phyloP scores from a whole-genome alignment of 148 eudicot species.

The Bassia scoparia region DNA sequence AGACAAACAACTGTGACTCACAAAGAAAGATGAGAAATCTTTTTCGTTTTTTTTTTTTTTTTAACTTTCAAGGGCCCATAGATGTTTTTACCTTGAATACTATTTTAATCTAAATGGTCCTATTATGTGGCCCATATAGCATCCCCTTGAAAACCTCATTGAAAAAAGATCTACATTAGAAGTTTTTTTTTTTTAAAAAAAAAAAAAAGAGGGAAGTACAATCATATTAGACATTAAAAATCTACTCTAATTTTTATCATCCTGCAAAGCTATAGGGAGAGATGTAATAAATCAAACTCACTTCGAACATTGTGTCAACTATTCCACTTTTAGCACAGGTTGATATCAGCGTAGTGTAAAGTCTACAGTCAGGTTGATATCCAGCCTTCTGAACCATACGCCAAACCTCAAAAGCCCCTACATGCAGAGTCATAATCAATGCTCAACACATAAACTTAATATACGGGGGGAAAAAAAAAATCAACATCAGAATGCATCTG shows the following conservation, averaged over 20 bases:
- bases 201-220: neutral
- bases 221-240: neutral
- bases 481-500: neutral
- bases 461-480: neutral
- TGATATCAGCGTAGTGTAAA: constrained; percentile 89
- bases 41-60: no score
- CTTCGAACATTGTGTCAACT: constrained; percentile 95
- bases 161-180: constrained; percentile 12
- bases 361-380: constrained; percentile 80
- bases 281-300: constrained; percentile 25
- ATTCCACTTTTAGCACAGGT: constrained; percentile 94
- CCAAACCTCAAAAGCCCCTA: constrained; percentile 83
- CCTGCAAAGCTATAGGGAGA: constrained; percentile 9
- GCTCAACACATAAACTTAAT: neutral
- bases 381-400: constrained; percentile 66
- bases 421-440: constrained; percentile 13
- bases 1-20: neutral
- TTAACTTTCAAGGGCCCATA: neutral
- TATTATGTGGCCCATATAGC: no score
- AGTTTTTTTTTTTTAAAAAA: neutral
- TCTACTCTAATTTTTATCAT: constrained; percentile 4
- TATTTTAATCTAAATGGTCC: neutral
- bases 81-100: neutral
- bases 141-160: neutral
- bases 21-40: neutral